A percentile compares a stretch with the other conserved stretches of the same genome.
These are phyloP conservation scores for Exophiala xenobiotica DNA, from an alignment of 2,329 filamentous ascomycete species.

Conservation along the genomic window DNA sequence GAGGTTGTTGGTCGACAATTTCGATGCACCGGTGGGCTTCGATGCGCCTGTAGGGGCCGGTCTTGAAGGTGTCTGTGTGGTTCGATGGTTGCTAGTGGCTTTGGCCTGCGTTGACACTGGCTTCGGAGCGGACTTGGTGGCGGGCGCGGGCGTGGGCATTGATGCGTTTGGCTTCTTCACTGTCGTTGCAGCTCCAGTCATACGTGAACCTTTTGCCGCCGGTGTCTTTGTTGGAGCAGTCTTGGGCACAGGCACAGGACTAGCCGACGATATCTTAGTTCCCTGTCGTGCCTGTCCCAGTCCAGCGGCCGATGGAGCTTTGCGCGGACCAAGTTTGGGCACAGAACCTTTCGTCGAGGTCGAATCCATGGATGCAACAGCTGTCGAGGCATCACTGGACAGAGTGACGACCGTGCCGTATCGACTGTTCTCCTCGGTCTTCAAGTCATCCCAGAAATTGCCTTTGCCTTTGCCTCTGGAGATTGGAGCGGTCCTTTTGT, in stretches of 20 bases:
- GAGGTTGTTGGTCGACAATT: too few relatives aligned
- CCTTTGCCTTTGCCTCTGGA: slow-evolving; percentile 19
- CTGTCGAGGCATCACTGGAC: slow-evolving; percentile 26
- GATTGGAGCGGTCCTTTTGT: slow-evolving; percentile 13
- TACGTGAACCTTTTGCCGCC: neutral
- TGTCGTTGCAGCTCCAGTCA: neutral
- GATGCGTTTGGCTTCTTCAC: slow-evolving; percentile 3
- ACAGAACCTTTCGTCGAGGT: slow-evolving; percentile 2
- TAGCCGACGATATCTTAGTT: neutral
- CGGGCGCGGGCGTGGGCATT: neutral
- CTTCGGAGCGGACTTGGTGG: too few relatives aligned
- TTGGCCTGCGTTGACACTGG: too few relatives aligned
- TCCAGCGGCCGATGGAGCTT: slow-evolving; percentile 4
- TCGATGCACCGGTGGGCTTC: too few relatives aligned
- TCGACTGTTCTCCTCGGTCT: slow-evolving; percentile 24
- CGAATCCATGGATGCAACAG: slow-evolving; percentile 20
- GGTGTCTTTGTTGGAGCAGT: slow-evolving; percentile 6
- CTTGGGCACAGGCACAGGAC: neutral
- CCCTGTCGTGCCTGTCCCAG: neutral
- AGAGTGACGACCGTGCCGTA: slow-evolving; percentile 26
- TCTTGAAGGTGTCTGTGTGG: neutral
- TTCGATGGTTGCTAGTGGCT: too few relatives aligned
- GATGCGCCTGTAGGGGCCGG: neutral
- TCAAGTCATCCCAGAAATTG: slow-evolving; percentile 26
- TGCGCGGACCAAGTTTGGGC: neutral